These are phyloP conservation scores for Cochlearia excelsa DNA, from an alignment of 345 rosid genomes.

Conservation along the genomic window DNA sequence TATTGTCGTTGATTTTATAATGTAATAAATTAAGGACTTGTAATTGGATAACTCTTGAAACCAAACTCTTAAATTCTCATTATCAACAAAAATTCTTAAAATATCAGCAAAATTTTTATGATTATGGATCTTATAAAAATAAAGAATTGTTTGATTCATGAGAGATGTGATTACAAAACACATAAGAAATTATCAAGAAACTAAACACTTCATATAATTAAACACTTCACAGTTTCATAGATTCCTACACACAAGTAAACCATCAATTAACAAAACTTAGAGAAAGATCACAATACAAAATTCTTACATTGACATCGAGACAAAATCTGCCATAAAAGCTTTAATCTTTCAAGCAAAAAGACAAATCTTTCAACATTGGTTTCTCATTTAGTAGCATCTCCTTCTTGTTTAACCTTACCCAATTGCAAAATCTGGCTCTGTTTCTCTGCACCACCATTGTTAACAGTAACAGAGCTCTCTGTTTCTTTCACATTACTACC, in stretches of 20 bases:
- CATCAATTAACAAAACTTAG: neutral
- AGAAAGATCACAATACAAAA: neutral
- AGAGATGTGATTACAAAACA: no score
- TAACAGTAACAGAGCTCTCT: conserved; percentile 10
- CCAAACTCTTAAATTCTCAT: no score
- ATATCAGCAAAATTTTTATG: no score
- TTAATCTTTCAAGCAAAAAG: neutral
- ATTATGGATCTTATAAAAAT: no score
- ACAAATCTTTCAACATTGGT: neutral
- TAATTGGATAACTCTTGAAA: no score
- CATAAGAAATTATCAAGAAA: no score
- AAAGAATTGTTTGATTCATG: no score
- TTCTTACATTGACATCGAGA: conserved; percentile 9
- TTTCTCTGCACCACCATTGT: conserved; percentile 23
- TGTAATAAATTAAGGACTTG: no score
- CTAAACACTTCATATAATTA: neutral
- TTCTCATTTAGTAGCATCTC: conserved; percentile 18
- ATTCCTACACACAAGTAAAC: conserved; percentile 18
- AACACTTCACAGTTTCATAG: conserved; percentile 22
- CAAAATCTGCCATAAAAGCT: neutral
- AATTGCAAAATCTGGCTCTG: neutral
- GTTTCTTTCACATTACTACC: conserved; percentile 24
- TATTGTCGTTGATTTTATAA: no score
- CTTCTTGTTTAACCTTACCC: conserved; percentile 28
- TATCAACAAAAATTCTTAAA: no score